Base-by-base conservation (phyloP, 2,329 filamentous ascomycete genomes). In the Alternaria burnsii region DNA sequence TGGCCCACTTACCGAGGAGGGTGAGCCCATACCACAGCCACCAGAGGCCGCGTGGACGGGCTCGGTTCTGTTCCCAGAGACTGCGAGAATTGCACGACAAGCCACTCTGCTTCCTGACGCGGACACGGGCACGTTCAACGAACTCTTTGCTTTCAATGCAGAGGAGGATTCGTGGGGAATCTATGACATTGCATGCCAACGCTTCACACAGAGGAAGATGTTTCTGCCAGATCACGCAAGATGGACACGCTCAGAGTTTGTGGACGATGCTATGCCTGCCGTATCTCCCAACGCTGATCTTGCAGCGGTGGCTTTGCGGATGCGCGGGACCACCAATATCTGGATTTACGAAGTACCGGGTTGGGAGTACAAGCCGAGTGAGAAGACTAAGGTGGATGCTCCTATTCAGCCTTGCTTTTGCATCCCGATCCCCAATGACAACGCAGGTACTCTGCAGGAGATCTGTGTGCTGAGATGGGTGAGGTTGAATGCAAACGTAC, bases 41-140 rank as follows among this genome's bases (percentile, higher is more conserved):
- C 76, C 75, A 10, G 76, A 79, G 28, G 61, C 70, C 3, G 74
- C 76, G 1, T 80, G 78, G 78, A 80, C 78, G 0, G 73, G 73
- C 24, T 76, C 76, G 30, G 74, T 80, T 28, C 72, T 80, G n/a
- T 80, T 80, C 44, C 78, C 78, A 1, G 77, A 80, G 59, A 78
- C 73, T 12, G 70, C 76, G 16, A 72, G 70, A 36, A 76, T 76
- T 52, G 78, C 77, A 24, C 69, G 76, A 14, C 78, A 80, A 57
- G 78, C 78, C 3, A 76, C 76, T 12, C 62, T 80, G 1, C 70
- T 80, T 36, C 78, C 78, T 18, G 78, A 79, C 56, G 70, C 74
- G 0, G 73, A 75, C 22, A 78, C 75, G 0, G 77, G 76, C 0
- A 77, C 77, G 1, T 73, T 79, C 59, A 80, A 74, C 32, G 78